These are phyloP conservation scores for Didymella sp. DNA, from an alignment of 2,329 filamentous ascomycete species.

Conservation along the genomic window DNA sequence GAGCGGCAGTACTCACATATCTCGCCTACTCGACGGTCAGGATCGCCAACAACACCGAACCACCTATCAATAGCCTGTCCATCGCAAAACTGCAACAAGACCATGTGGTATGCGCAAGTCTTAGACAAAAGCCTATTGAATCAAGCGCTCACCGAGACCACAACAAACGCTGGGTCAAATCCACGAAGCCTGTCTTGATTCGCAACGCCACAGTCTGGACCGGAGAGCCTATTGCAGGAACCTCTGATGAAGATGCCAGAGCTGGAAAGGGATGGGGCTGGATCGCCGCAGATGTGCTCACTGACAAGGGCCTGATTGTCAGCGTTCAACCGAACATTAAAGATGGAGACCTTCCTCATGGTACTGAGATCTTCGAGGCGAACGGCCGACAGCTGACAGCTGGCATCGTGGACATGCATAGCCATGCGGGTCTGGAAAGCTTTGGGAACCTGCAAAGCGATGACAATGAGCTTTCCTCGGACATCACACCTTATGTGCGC, in stretches of 20 bases:
- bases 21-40: conserved; percentile 28
- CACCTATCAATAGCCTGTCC: conserved; percentile 53
- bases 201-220: conserved; percentile 72
- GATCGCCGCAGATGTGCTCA: conserved; percentile 65
- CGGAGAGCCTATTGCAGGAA: conserved; percentile 65
- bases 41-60: conserved; percentile 27
- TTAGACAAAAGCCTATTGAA: conserved; percentile 63
- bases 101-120: conserved; percentile 62
- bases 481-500: conserved; percentile 72
- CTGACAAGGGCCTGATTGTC: conserved; percentile 68
- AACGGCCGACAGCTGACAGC: conserved; percentile 67
- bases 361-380: conserved; percentile 64
- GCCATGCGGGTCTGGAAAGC: conserved; percentile 52
- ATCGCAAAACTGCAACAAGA: conserved; percentile 61
- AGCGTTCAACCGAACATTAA: conserved; percentile 58
- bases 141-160: conserved; percentile 63
- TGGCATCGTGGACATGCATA: conserved; percentile 76
- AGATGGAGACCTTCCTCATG: conserved; percentile 13
- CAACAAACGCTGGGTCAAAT: conserved; percentile 67
- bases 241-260: conserved; percentile 61
- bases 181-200: conserved; percentile 67
- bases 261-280: conserved; percentile 67
- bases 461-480: conserved; percentile 67
- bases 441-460: conserved; percentile 66
- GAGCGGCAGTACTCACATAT: conserved; percentile 28